Base-by-base conservation (phyloP, 2,329 filamentous ascomycete genomes). In the Acrodontium crateriforme region DNA sequence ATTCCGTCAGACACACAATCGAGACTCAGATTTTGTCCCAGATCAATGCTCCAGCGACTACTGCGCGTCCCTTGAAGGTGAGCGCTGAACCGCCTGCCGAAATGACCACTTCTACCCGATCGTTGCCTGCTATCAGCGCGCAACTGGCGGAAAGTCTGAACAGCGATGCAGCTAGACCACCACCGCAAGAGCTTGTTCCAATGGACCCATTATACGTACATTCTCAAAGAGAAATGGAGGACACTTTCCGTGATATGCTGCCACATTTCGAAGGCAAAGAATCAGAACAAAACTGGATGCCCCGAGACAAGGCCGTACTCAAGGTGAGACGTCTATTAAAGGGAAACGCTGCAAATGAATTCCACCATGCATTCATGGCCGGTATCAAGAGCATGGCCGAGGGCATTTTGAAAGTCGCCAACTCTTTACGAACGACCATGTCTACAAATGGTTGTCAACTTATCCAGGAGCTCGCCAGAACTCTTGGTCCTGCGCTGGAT, bases 281-380 rank as follows among this genome's bases (percentile, higher is more conserved):
- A 58, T 74, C 78, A 1, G 87, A 95, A 49, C 73, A 80, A 34
- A 95, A 95, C 48, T 95, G 87, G 87, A 53, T 81, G 44, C 75
- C 78, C 41, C 70, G 87, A 51, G 87, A 95, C 53, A 79, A 87
- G 58, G 77, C 71, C 47, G 68, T 84, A 19, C 68, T 67, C 6
- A 85, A 79, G 40, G 57, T 95, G 26, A 73, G 87, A 28, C 71
- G 74, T 38, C 66, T 94, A 15, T 71, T 82, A 27, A 80, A 78
- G 35, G 87, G 87, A 31, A 95, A 95, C 50, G 79, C 77, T 4
- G 71, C 79, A 1, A 67, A 69, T 15, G 82, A 92, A 37, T 93
- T 78, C 44, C 66, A 72, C 21, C 71, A 74, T 16, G 62, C 67
- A 3, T 92, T 84, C 45, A 50, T 91, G 21, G 55, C 62, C 3